Base-by-base conservation (phyloP, 495 filamentous ascomycete species). In the Cenococcum geophilum region DNA sequence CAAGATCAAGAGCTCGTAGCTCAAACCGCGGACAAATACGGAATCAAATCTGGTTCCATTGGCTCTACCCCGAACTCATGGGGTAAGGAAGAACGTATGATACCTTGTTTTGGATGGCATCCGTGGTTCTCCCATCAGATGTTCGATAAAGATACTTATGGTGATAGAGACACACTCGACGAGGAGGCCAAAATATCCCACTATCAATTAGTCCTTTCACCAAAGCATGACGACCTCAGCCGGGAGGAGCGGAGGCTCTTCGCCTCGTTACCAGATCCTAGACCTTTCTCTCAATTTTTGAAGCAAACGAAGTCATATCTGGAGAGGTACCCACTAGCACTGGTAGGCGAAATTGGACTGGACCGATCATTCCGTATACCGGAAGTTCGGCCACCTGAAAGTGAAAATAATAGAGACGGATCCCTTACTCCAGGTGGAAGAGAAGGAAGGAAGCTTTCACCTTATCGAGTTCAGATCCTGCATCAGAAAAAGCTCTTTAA, bases 91-190 rank as follows among this genome's bases (percentile, higher is more conserved):
- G 64, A 66, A 72, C 63, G 69, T 53, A 68, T 96, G 12, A 62
- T 97, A 1, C 92, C 93, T 0, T 86, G 85, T 32, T 98, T 96
- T 75, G 93, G 93, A n/a, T 96, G 92, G 91, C 93, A 98, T 72
- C 95, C 95, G 0, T 98, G 93, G 93, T 98, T 97, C 74, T 93
- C 92, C 1, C 80, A 98, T 70, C 87, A 95, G 63, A 81, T 96
- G 58, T 83, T 83, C 64, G 84, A 91, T 67, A 86, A 90, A 64
- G 64, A 68, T 11, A 69, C 67, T 34, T 63, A 69, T n/a, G 63
- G 70, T 22, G 74, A 74, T n/a, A 76, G 74, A 57, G 73, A 79
- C 52, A 66, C 68, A 50, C 67, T 72, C 1, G 55, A 72, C 62
- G 49, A 55, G 4, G 67, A 72, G 2, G 68, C 71, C n/a, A 88